Percentiles rank a stretch among this genome's conserved stretches.
These are phyloP conservation scores for Fusarium sp. DNA, from an alignment of 2,329 filamentous ascomycete species.

Conservation along the genomic window DNA sequence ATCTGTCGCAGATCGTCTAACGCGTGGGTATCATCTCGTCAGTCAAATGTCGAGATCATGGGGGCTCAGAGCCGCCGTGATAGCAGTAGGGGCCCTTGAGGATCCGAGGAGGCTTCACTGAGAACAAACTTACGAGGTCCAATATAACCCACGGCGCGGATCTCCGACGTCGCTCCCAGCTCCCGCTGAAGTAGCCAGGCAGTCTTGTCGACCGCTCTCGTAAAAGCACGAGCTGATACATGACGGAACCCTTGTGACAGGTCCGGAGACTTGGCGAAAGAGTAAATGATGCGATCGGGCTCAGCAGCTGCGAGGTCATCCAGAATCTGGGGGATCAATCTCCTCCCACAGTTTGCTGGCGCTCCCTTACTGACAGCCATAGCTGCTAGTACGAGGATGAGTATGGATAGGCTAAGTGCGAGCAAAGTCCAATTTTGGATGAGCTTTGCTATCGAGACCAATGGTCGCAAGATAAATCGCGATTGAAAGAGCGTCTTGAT, in stretches of 20 bases:
- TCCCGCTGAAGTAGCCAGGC: conserved; percentile 42
- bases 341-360: neutral
- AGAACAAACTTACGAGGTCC: conserved; percentile 44
- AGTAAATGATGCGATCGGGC: conserved; percentile 41
- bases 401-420: neutral
- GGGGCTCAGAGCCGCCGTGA: neutral
- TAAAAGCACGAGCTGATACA: conserved; percentile 39
- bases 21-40: neutral
- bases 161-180: neutral
- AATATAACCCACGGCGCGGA: conserved; percentile 44
- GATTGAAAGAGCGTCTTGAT: neutral
- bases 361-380: neutral
- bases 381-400: neutral
- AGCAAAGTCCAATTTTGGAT: neutral
- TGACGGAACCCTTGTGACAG: conserved; percentile 29
- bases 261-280: conserved; percentile 24
- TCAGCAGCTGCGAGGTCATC: neutral
- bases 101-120: neutral
- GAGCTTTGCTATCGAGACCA: neutral
- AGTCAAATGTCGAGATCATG: neutral
- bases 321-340: neutral
- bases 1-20: conserved; percentile 45
- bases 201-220: conserved; percentile 42
- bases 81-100: rapidly evolving
- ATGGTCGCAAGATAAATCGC: neutral